Conservation (phyloP, 2,329 filamentous ascomycete species). For the Aspergillus fructus region DNA sequence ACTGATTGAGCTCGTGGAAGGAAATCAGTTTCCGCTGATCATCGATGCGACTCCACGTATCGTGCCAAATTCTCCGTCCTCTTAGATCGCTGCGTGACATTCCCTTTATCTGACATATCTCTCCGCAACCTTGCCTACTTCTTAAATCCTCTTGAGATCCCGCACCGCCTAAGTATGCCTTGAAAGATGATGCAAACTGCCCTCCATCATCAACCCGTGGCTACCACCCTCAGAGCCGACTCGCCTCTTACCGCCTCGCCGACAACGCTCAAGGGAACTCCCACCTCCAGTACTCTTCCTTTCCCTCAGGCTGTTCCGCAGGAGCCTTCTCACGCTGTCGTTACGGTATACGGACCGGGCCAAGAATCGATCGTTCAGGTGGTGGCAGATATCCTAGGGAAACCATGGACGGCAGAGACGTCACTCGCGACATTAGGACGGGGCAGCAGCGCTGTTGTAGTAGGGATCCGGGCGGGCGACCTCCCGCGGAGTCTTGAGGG, state of each 20-base stretch:
- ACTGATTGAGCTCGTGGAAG: neutral
- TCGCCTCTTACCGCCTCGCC: constrained; percentile 22
- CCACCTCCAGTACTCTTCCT: constrained; percentile 14
- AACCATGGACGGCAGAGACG: constrained; percentile 63
- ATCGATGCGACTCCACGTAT: constrained; percentile 14
- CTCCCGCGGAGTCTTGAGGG: constrained; percentile 58
- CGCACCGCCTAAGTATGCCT: constrained; percentile 21
- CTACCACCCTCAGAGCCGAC: constrained; percentile 30
- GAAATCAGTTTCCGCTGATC: constrained; percentile 9
- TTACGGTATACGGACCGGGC: constrained; percentile 67
- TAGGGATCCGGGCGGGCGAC: constrained; percentile 62
- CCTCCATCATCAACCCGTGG: constrained; percentile 32
- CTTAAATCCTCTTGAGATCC: neutral
- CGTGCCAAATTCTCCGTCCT: constrained; percentile 10
- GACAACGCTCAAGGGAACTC: constrained; percentile 20
- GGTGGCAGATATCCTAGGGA: constrained; percentile 77
- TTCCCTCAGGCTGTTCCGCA: constrained; percentile 12
- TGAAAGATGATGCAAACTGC: constrained; percentile 29
- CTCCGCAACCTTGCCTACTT: neutral
- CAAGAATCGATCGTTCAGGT: constrained; percentile 73
- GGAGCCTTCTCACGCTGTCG: constrained; percentile 41
- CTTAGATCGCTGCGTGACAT: neutral
- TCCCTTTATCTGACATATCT: neutral
- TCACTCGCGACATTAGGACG: constrained; percentile 55
- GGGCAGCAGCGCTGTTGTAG: constrained; percentile 63